Percentiles rank a stretch among this genome's conserved stretches.
phyloP scores from a whole-genome alignment of 1,284 basidiomycete genomes.

The Peniophora sp. region DNA sequence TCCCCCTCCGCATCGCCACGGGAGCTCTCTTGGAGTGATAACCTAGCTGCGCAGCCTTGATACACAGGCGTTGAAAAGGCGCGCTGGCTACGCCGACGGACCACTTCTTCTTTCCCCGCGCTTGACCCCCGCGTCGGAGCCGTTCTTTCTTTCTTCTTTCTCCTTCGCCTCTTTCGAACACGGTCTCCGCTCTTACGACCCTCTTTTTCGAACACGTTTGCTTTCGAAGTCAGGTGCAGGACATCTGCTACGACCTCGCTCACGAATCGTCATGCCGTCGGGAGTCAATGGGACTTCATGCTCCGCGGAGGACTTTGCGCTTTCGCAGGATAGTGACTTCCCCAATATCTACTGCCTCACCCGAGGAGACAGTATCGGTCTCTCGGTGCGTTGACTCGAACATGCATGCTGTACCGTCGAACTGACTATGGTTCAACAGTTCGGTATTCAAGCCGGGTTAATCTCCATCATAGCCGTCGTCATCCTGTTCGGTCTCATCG shows the following conservation, averaged over 20 bases:
- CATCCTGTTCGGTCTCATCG: slow-evolving; percentile 5
- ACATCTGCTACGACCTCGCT: neutral
- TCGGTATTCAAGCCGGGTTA: slow-evolving; percentile 8
- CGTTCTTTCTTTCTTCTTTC: neutral
- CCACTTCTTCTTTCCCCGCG: neutral
- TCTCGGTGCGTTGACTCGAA: slow-evolving; percentile 8
- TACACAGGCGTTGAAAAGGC: too few relatives aligned
- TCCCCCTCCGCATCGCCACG: too few relatives aligned
- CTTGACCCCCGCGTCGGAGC: neutral
- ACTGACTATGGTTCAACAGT: slow-evolving; percentile 1
- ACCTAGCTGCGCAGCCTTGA: too few relatives aligned
- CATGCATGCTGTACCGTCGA: too few relatives aligned
- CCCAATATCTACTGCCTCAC: slow-evolving; percentile 7
- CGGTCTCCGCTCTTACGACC: too few relatives aligned
- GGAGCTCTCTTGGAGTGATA: too few relatives aligned
- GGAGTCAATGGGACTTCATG: slow-evolving; percentile 9
- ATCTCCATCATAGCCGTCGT: slow-evolving; percentile 2
- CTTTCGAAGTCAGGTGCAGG: neutral
- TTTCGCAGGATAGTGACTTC: neutral
- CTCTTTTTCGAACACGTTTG: too few relatives aligned
- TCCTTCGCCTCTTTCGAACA: neutral
- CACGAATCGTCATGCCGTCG: neutral
- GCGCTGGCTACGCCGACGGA: too few relatives aligned
- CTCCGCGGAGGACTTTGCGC: slow-evolving; percentile 6
- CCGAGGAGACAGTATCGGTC: slow-evolving; percentile 7